Conservation (phyloP, 164 flowering plant species). For the Umbellularia californica region DNA sequence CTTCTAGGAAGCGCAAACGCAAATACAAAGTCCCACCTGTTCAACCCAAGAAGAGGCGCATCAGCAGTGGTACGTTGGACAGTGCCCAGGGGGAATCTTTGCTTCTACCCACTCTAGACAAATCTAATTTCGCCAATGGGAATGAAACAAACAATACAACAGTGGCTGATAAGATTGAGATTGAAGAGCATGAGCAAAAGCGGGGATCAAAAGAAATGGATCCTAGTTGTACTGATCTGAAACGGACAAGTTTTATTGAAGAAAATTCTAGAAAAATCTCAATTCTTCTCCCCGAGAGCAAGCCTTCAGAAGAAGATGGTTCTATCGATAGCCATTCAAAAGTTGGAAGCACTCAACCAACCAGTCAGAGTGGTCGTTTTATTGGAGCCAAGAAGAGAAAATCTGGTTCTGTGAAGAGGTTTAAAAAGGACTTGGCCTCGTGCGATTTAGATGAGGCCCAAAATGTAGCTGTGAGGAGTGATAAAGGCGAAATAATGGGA, state of each 20-base stretch:
- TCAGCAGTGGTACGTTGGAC: constrained; percentile 2
- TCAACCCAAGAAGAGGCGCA: constrained; percentile 66
- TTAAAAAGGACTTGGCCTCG: constrained; percentile 41
- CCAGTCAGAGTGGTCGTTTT: constrained; percentile 33
- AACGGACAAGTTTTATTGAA: constrained; percentile 21
- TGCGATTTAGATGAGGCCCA: constrained; percentile 20
- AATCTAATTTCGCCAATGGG: constrained; percentile 9
- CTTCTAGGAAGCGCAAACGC: constrained; percentile 40
- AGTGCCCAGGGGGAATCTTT: constrained; percentile 14
- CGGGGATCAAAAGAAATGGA: constrained; percentile 36
- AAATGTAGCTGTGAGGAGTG: constrained; percentile 19
- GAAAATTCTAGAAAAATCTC: constrained; percentile 24
- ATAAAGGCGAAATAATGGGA: constrained; percentile 16
- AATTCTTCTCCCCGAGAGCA: constrained; percentile 27
- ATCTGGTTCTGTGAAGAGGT: constrained; percentile 80
- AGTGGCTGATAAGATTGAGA: neutral
- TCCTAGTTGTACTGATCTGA: constrained; percentile 46
- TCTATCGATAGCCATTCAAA: constrained; percentile 27
- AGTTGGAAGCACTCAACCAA: constrained; percentile 25
- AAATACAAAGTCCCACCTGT: constrained; percentile 38
- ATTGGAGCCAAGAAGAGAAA: constrained; percentile 78
- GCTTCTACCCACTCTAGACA: constrained; percentile 22
- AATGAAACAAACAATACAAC: neutral
- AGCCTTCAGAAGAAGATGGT: constrained; percentile 28
- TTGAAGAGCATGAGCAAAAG: constrained; percentile 11